These are phyloP conservation scores for Kockiozyma suomiensis DNA, from an alignment of 805 yeast species.

Conservation along the genomic window DNA sequence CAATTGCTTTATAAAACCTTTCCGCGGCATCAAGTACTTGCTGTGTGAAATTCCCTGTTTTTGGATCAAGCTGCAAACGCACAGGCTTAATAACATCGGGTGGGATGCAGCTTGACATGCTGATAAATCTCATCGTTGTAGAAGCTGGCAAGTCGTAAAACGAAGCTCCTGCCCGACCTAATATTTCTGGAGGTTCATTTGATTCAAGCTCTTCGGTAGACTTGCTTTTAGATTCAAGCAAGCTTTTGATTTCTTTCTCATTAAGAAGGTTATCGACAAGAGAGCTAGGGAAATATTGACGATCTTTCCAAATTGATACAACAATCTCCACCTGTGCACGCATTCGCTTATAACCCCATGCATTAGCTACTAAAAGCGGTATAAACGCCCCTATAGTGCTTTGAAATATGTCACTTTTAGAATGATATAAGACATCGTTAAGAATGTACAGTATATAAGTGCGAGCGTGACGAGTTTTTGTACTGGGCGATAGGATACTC, in stretches of 20 bases:
- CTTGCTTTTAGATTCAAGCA: background rate
- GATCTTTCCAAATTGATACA: slow-evolving; percentile 26
- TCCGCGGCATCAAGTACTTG: slow-evolving; percentile 14
- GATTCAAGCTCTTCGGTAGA: too few species aligned
- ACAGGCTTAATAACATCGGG: slow-evolving; percentile 12
- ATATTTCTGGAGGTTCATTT: slow-evolving; percentile 18
- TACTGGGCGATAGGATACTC: slow-evolving; percentile 3
- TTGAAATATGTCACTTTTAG: background rate
- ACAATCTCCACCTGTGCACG: slow-evolving; percentile 14
- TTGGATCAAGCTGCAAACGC: background rate
- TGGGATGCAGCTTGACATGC: slow-evolving; percentile 4
- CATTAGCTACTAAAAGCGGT: slow-evolving; percentile 19
- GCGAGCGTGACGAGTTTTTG: slow-evolving; percentile 12
- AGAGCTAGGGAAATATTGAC: slow-evolving; percentile 3
- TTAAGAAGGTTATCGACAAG: slow-evolving; percentile 6
- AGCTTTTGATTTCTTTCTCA: background rate
- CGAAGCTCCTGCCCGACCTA: slow-evolving; percentile 18
- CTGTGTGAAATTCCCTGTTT: background rate
- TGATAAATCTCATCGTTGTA: slow-evolving; percentile 23
- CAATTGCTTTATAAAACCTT: slow-evolving; percentile 12
- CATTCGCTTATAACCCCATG: slow-evolving; percentile 12
- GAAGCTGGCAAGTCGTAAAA: slow-evolving; percentile 35
- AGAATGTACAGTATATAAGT: slow-evolving; percentile 29
- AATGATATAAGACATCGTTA: slow-evolving; percentile 28
- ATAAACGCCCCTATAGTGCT: slow-evolving; percentile 12